Conservation (phyloP, 306 rosid genomes). For the Casuarina cunninghamiana region DNA sequence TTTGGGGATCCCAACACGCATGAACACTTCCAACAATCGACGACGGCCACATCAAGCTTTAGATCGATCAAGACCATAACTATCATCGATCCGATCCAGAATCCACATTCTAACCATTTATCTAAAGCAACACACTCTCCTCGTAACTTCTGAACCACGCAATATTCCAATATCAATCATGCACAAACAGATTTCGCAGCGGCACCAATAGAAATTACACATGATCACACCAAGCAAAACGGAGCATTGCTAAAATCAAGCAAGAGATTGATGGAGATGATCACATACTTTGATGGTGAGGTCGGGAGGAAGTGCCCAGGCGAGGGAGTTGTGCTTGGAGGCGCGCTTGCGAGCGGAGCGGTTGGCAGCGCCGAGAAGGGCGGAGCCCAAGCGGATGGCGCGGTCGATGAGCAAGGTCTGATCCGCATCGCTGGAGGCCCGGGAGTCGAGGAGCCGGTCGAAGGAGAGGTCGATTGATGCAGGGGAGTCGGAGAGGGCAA, state of each 20-base stretch:
- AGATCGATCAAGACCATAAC: background rate
- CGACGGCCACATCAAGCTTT: background rate
- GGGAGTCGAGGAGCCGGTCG: conserved; percentile 70
- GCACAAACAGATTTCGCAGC: background rate
- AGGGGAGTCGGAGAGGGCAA: conserved; percentile 53
- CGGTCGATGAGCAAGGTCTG: conserved; percentile 78
- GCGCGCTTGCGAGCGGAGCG: conserved; percentile 80
- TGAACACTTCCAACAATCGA: background rate
- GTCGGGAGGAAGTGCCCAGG: conserved; percentile 92
- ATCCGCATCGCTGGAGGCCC: conserved; percentile 53
- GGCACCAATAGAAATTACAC: background rate
- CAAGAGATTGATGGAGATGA: background rate
- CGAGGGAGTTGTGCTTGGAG: conserved; percentile 70
- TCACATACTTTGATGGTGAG: conserved; percentile 76
- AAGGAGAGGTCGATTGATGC: conserved; percentile 72
- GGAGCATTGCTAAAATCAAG: background rate
- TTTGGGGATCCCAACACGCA: background rate
- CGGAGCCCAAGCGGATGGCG: conserved; percentile 65
- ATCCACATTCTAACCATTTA: background rate
- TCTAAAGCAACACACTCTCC: background rate
- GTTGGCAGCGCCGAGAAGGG: conserved; percentile 76
- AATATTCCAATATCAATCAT: background rate
- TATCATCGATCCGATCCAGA: background rate
- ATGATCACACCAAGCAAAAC: background rate
- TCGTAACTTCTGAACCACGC: background rate